phyloP scores from a whole-genome alignment of 805 yeast species.

The Schwanniomyces sp. region DNA sequence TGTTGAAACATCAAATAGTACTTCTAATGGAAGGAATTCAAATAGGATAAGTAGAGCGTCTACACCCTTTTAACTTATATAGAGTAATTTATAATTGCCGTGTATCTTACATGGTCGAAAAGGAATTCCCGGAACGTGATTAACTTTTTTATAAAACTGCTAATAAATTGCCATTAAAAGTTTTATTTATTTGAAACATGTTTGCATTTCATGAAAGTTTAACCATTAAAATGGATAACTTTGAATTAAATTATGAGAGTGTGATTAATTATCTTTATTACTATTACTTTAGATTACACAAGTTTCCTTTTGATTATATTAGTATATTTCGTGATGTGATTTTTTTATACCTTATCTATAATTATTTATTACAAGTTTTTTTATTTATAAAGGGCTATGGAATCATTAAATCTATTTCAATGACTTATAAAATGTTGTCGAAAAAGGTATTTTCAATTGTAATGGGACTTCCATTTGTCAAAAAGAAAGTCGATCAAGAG shows the following conservation, averaged over 20 bases:
- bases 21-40: slow-evolving; percentile 30
- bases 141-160: not conserved
- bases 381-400: slow-evolving; percentile 39
- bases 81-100: not conserved
- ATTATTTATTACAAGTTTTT: slow-evolving; percentile 6
- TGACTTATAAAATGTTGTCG: slow-evolving; percentile 12
- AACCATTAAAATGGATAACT: not conserved
- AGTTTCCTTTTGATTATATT: slow-evolving; percentile 10
- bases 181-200: not conserved
- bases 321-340: slow-evolving; percentile 20
- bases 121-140: not conserved
- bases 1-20: slow-evolving; percentile 26
- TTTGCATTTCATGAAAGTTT: not conserved
- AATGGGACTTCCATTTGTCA: slow-evolving; percentile 53
- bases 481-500: slow-evolving; percentile 59
- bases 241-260: not conserved
- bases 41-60: slow-evolving; percentile 40
- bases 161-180: not conserved
- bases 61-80: slow-evolving; percentile 27
- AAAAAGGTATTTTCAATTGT: slow-evolving; percentile 28
- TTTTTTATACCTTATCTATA: slow-evolving; percentile 14
- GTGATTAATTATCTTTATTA: not conserved
- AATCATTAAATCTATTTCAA: slow-evolving; percentile 23
- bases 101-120: not conserved
- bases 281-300: slow-evolving; percentile 1